phyloP scores from a whole-genome alignment of 2,329 filamentous ascomycete species.

The Neofusicoccum parvum region DNA sequence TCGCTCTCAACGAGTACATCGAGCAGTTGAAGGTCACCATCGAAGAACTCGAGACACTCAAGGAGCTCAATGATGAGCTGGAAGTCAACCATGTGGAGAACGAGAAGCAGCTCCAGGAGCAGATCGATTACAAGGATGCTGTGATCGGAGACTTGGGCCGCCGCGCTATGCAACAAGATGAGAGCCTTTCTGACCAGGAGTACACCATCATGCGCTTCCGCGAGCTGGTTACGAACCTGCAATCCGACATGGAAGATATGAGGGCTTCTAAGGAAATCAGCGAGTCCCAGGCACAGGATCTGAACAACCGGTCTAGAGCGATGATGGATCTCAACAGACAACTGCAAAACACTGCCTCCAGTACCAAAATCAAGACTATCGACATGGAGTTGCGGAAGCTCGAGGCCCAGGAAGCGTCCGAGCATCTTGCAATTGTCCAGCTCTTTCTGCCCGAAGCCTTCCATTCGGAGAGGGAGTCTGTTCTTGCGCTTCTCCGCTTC shows the following conservation, averaged over 20 bases:
- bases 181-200: constrained; percentile 81
- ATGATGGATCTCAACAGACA: constrained; percentile 98
- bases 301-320: constrained; percentile 82
- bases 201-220: constrained; percentile 88
- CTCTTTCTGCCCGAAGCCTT: constrained; percentile 59
- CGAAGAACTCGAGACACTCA: constrained; percentile 83
- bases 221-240: constrained; percentile 81
- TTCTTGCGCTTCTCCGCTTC: constrained; percentile 86
- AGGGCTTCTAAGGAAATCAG: constrained; percentile 88
- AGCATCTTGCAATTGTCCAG: constrained; percentile 87
- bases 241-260: constrained; percentile 88
- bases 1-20: constrained; percentile 78
- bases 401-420: constrained; percentile 83
- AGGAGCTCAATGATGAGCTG: constrained; percentile 92
- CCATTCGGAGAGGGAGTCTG: constrained; percentile 64
- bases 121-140: constrained; percentile 84
- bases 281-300: constrained; percentile 87
- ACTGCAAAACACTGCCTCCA: constrained; percentile 84
- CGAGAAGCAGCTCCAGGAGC: constrained; percentile 91
- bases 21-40: constrained; percentile 80
- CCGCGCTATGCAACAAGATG: constrained; percentile 73
- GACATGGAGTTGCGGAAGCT: constrained; percentile 85
- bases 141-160: constrained; percentile 81
- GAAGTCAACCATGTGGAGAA: constrained; percentile 91
- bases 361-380: constrained; percentile 92